Base-by-base conservation (phyloP, 2,329 filamentous ascomycete species). In the Cadophora sp. region DNA sequence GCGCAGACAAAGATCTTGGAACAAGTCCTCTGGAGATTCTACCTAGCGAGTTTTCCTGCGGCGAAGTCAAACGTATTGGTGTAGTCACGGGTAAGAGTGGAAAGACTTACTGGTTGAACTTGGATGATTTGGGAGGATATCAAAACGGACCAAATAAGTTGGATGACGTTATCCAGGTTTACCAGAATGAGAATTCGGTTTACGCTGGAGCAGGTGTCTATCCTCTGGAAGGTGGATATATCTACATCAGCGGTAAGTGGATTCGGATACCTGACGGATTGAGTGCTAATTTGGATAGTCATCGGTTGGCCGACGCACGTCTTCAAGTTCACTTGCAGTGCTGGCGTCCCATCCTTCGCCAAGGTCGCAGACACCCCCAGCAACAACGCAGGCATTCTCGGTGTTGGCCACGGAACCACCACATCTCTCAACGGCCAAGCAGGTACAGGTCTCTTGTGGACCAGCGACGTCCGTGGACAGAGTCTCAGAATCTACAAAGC, bases 391-490 rank as follows among this genome's bases (percentile, higher is more conserved):
- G 83, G 82, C 65, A 80, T 83, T 59, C 81, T 88, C 0, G 86
- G 86, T 33, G 83, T 86, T 39, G 83, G 85, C 30, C 85, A 88
- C 67, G 84, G 84, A 24, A 86, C 85, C 0, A 83, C 83, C 0
- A 88, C 86, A 0, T 85, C 85, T 0, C 78, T 87, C 55, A 81
- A 84, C 62, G 83, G 82, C 4, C 79, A 86, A 69, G 74, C 79
- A 2, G 86, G 85, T 3, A 87, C 84, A 1, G 86, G 85, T 30
- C 80, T 88, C 0, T 73, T 87, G 6, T 88, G 86, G 86, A 82
- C 81, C 1, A 82, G 81, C 0, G 86, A 88, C 64, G 83, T 87
- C 0, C 82, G 87, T 69, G 84, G 84, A 6, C 77, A 78, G 7
- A 83, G 83, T 66, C 78, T 87, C 11, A 80, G 83, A 22, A 80